Conservation (phyloP, 441 rosid species). For the Breynia disticha region DNA sequence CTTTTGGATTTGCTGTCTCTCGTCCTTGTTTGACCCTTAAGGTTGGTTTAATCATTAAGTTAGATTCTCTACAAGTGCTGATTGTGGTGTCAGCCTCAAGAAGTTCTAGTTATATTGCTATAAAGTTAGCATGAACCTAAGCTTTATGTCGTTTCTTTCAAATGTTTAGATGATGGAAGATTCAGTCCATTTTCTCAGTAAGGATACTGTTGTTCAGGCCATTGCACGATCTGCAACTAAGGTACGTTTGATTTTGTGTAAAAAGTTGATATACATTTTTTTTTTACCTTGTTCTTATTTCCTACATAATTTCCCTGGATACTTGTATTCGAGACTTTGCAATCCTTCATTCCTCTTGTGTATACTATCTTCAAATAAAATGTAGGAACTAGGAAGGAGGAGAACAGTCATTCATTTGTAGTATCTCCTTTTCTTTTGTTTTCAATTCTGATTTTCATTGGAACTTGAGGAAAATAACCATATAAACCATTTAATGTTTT, state of each 20-base stretch:
- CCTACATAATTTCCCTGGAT: constrained; percentile 8
- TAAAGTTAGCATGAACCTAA: too few relatives aligned
- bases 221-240: constrained; percentile 97
- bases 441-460: too few relatives aligned
- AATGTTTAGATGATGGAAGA: constrained; percentile 92
- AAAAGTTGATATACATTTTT: not conserved
- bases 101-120: constrained; percentile 2
- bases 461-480: not conserved
- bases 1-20: constrained; percentile 99
- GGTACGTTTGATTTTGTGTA: constrained; percentile 36
- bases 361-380: too few relatives aligned
- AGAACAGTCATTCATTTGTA: too few relatives aligned
- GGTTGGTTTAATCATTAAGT: constrained; percentile 31
- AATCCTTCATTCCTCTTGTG: too few relatives aligned
- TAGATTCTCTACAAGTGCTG: not conserved
- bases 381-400: too few relatives aligned
- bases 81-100: not conserved
- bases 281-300: too few relatives aligned
- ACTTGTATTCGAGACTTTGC: too few relatives aligned
- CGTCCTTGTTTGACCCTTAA: constrained; percentile 98
- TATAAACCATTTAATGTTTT: not conserved
- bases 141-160: too few relatives aligned
- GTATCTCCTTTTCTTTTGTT: too few relatives aligned
- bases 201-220: constrained; percentile 97
- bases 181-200: constrained; percentile 95